phyloP scores from a whole-genome alignment of 192 early-diverging fungal species.

The Backusella psychrophila region DNA sequence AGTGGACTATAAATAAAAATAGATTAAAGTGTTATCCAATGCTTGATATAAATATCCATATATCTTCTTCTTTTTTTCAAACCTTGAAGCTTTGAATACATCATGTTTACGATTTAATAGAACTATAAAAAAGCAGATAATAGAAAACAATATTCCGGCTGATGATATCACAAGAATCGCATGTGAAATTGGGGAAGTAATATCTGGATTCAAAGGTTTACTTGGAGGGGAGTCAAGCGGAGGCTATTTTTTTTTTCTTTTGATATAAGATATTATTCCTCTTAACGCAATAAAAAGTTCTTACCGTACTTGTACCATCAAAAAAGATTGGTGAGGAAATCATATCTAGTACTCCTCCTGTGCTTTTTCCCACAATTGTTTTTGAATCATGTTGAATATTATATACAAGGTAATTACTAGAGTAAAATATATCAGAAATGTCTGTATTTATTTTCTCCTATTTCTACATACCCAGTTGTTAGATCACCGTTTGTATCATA shows the following conservation, averaged over 20 bases:
- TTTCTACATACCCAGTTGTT: conserved; percentile 32
- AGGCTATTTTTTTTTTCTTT: conserved; percentile 12
- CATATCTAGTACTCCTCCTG: conserved; percentile 39
- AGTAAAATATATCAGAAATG: background rate
- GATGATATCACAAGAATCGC: conserved; percentile 37
- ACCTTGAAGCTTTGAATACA: conserved; percentile 51
- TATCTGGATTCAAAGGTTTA: conserved; percentile 38
- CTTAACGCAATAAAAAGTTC: background rate
- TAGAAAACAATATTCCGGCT: conserved; percentile 35
- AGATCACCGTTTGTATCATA: conserved; percentile 46
- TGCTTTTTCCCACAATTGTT: conserved; percentile 34
- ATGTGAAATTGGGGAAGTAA: conserved; percentile 35
- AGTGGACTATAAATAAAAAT: conserved; percentile 34
- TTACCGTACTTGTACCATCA: conserved; percentile 37
- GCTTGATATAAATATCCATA: background rate
- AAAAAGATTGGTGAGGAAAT: conserved; percentile 38
- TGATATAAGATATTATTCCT: background rate
- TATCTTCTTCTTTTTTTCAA: background rate
- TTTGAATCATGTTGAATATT: conserved; percentile 38
- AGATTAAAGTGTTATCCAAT: background rate
- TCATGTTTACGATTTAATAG: conserved; percentile 36
- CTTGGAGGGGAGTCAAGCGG: conserved; percentile 46
- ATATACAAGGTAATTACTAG: conserved; percentile 45
- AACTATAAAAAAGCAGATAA: conserved; percentile 38
- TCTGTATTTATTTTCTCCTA: background rate